A percentile compares a stretch with the other conserved stretches of the same genome.
Evolutionary conservation across 2,329 filamentous ascomycete genomes (phyloP).

Genomic region (Stemphylium beticola): DNA sequence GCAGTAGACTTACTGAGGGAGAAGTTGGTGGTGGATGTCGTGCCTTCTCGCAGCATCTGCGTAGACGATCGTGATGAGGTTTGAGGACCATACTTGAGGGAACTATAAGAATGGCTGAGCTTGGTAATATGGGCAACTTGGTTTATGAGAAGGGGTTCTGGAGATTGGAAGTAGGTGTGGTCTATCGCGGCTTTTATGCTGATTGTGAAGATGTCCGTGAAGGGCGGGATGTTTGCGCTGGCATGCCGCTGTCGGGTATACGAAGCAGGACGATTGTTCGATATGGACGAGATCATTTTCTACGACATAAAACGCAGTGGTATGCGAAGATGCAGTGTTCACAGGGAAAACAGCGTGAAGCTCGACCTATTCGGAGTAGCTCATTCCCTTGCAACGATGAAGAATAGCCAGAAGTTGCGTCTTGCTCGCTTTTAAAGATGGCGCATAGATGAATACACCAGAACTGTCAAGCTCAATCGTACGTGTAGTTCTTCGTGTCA

Average conservation of each 20-base stretch:
- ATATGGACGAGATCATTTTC: neutral
- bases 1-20: neutral
- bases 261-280: neutral
- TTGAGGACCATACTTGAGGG: neutral
- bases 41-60: neutral
- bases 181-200: neutral
- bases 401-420: too few species aligned
- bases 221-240: constrained; percentile 4
- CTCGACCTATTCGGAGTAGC: too few species aligned
- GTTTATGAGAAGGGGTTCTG: too few species aligned
- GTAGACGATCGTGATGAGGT: neutral
- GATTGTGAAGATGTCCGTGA: neutral
- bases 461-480: too few species aligned
- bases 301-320: too few species aligned
- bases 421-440: too few species aligned
- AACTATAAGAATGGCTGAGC: fast-evolving
- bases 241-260: neutral
- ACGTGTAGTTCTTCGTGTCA: too few species aligned
- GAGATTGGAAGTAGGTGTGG: neutral
- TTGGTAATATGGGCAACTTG: too few species aligned
- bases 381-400: too few species aligned
- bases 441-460: too few species aligned
- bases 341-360: neutral
- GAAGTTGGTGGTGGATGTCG: neutral
- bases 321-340: neutral